phyloP scores from a whole-genome alignment of 2,329 filamentous ascomycete species.

The Trichoderma koningii region DNA sequence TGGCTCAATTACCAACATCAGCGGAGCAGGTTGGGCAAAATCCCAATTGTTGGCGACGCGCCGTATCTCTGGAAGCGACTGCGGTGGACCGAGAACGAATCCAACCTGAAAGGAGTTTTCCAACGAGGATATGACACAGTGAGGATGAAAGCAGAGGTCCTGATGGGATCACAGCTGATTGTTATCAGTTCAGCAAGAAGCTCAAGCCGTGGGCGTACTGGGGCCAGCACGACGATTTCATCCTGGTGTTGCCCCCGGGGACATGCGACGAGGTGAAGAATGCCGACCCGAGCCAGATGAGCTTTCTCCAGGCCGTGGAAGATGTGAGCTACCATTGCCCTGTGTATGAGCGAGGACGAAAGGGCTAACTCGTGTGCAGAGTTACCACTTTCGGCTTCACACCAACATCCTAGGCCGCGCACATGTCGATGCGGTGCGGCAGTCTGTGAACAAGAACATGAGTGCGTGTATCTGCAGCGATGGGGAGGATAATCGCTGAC shows the following conservation, averaged over 20 bases:
- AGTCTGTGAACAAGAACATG: conserved; percentile 27
- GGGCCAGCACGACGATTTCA: conserved; percentile 24
- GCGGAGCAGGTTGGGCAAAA: background rate
- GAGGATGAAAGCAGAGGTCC: background rate
- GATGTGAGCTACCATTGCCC: background rate
- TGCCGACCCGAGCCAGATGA: conserved; percentile 13
- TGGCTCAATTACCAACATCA: conserved; percentile 20
- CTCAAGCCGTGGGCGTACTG: conserved; percentile 14
- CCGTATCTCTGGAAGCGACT: conserved; percentile 23
- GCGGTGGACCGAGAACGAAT: conserved; percentile 23
- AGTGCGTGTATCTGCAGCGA: background rate
- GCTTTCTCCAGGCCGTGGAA: conserved; percentile 24
- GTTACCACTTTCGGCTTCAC: conserved; percentile 24
- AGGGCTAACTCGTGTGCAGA: background rate
- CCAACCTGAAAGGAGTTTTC: conserved; percentile 1
- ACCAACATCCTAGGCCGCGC: conserved; percentile 19
- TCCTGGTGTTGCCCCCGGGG: conserved; percentile 21
- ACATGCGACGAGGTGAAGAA: conserved; percentile 22
- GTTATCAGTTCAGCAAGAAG: conserved; percentile 21
- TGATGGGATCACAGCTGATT: background rate
- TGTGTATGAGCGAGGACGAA: too few relatives aligned
- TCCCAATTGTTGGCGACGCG: conserved; percentile 21
- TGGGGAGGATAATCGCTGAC: too few relatives aligned
- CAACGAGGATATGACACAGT: conserved; percentile 20
- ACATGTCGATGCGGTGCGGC: conserved; percentile 24